Base-by-base conservation (phyloP, 495 filamentous ascomycete genomes). In the Aspergillus steynii region DNA sequence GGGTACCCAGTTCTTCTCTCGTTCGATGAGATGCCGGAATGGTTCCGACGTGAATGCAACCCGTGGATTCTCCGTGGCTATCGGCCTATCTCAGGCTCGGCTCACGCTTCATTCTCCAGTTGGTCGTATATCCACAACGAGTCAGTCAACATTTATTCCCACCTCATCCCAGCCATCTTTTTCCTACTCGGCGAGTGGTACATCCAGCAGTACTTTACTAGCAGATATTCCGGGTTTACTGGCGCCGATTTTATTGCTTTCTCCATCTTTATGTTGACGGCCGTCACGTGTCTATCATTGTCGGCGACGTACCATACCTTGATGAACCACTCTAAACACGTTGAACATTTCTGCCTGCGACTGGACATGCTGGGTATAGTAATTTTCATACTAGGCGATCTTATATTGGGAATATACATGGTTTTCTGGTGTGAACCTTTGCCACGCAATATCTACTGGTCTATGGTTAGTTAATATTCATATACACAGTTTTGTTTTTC, bases 141-240 rank as follows among this genome's bases (percentile, higher is more conserved):
- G 51, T 60, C 70, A n/a, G 61, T 69, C 37, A 74, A 77, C 61
- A 71, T 77, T 20, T 76, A 68, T 45, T 68, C 73, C 25, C 71
- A 77, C 45, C 59, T 74, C 0, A 59, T 74, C 4, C 70, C 71
- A 0, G 64, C 68, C 8, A 27, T 70, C 6, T 5, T 52, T 9
- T 67, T 73, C 28, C 63, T 71, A 0, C 49, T 71, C 2, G 60
- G 59, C 49, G 55, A 64, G 26, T 52, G 60, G 31, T 56, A 59
- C 42, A 61, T 74, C 54, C 55, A 61, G 52, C 50, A 53, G 32
- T 73, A 68, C 55, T 59, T 72, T 55, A n/a, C 50, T 5, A 56
- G 50, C 46, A 69, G 50, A 63, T 69, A 68, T 58, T 62, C 67
- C 37, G 27, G 58, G 5, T 47, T 61, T 7, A 68, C 71, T 53